Conservation (phyloP, 2,329 filamentous ascomycete species). For the Aphanocladium album region DNA sequence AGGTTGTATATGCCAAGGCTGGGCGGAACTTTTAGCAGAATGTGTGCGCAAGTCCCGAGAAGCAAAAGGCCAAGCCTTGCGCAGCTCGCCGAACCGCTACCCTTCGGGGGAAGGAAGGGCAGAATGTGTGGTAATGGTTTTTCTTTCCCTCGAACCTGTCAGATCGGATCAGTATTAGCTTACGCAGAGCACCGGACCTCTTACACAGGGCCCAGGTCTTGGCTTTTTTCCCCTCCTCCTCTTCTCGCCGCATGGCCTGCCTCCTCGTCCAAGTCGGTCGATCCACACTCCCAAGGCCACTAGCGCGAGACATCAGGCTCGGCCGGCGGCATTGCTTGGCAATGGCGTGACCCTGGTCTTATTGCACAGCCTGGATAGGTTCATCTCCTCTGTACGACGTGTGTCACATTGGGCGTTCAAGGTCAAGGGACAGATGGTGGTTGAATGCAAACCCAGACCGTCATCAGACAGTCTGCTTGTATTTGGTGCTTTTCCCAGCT, state of each 20-base stretch:
- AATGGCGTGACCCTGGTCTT: neutral
- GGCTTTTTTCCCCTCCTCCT: neutral
- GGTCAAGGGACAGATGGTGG: neutral
- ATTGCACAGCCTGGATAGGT: neutral
- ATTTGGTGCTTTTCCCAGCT: neutral
- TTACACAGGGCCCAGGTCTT: neutral
- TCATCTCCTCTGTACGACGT: neutral
- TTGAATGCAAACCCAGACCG: neutral
- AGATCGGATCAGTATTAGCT: slow-evolving; percentile 1
- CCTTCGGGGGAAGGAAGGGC: neutral
- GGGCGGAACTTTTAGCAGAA: too few relatives aligned
- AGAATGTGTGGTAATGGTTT: neutral
- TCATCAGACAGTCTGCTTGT: neutral
- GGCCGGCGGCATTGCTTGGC: slow-evolving; percentile 1
- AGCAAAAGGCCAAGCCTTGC: too few relatives aligned
- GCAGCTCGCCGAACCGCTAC: too few relatives aligned
- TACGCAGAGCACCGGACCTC: neutral
- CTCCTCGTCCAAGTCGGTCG: neutral
- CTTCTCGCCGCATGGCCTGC: neutral
- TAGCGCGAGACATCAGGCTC: neutral
- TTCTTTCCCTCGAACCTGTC: neutral
- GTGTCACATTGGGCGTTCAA: neutral
- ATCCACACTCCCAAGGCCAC: slow-evolving; percentile 27
- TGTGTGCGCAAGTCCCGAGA: too few relatives aligned
- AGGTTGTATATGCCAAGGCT: too few relatives aligned